Base-by-base conservation (phyloP, 176 grass and related monocot genomes). In the Juncus inflexus region DNA sequence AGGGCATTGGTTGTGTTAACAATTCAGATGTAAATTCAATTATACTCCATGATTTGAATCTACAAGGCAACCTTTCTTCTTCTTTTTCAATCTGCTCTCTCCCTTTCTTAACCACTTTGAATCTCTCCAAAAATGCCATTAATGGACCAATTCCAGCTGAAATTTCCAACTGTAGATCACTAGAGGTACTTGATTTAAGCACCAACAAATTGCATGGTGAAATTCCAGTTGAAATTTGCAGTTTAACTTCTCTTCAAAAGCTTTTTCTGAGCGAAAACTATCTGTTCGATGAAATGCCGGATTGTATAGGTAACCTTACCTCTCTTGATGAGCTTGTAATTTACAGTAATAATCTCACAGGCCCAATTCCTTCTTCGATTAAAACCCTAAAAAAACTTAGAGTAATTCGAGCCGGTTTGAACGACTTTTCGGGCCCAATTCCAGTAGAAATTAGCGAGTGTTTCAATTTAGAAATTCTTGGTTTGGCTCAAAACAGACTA, bases 221-320 rank as follows among this genome's bases (percentile, higher is more conserved):
- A 37, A 63, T 99, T 62, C 89, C 94, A 3, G 58, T 45, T 3
- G 78, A 69, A 4, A 66, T 99, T 67, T 92, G 88, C 74, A 10
- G 3, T 1, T 70, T 92, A 9, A 82, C 13, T 38, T 37, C 69
- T 2, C 76, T 99, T 5, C 77, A 70, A 19, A 80, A 76, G 10
- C 80, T 99, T 41, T 99, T 99, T 81, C 80, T 99, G 64, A 99
- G 88, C 72, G 94, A 99, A 75, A 99, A 99, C 62, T 75, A 75
- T 16, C 80, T 99, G 14, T 55, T 3, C 47, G 80, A 86, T 2
- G 69, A 76, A 58, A 92, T 99, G 37, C 85, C 94, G 0, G 7
- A 40, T 1, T 55, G 51, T 61, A 76, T 99, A 52, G 85, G 88
- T 64, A 64, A 80, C 40, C 77, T 90, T 54, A 38, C 68, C 52